These are phyloP conservation scores for Apodospora peruviana DNA, from an alignment of 495 filamentous ascomycete species.

Conservation along the genomic window DNA sequence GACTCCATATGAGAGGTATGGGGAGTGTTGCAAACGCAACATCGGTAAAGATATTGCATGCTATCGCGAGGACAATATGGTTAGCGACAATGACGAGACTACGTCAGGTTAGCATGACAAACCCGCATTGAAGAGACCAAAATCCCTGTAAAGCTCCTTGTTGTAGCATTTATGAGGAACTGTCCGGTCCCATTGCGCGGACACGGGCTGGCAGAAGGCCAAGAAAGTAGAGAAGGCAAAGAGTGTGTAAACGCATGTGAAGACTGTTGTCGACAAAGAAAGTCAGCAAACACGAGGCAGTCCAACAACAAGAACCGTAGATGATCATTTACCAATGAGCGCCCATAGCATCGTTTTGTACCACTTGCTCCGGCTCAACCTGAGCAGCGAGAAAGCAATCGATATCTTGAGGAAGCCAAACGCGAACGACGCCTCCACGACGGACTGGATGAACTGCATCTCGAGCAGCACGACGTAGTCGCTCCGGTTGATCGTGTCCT, in stretches of 20 bases:
- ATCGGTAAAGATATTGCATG: conserved; percentile 43
- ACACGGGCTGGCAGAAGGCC: conserved; percentile 29
- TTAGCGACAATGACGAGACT: background rate
- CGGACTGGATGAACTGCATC: conserved; percentile 35
- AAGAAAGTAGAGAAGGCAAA: conserved; percentile 30
- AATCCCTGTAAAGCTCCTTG: conserved; percentile 25
- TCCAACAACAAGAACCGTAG: background rate
- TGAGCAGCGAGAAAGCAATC: conserved; percentile 29
- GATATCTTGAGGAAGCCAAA: conserved; percentile 44
- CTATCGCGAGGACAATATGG: conserved; percentile 6
- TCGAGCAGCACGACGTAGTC: conserved; percentile 30
- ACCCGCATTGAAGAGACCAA: conserved; percentile 35
- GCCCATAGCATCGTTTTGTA: conserved; percentile 22
- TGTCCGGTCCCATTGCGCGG: conserved; percentile 27
- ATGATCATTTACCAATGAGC: conserved; percentile 14
- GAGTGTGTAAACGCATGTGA: conserved; percentile 28
- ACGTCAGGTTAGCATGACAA: background rate
- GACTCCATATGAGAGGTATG: conserved; percentile 38
- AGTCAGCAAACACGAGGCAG: background rate
- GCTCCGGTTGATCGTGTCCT: conserved; percentile 16
- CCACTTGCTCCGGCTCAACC: conserved; percentile 19
- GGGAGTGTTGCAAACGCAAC: conserved; percentile 39
- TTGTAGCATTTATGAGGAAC: conserved; percentile 23
- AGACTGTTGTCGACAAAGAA: conserved; percentile 17
- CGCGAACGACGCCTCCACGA: conserved; percentile 31